Percentiles rank a stretch among this genome's conserved stretches.
Evolutionary conservation across 2,329 filamentous ascomycete genomes (phyloP).

Genomic region (Colletotrichum sidae): DNA sequence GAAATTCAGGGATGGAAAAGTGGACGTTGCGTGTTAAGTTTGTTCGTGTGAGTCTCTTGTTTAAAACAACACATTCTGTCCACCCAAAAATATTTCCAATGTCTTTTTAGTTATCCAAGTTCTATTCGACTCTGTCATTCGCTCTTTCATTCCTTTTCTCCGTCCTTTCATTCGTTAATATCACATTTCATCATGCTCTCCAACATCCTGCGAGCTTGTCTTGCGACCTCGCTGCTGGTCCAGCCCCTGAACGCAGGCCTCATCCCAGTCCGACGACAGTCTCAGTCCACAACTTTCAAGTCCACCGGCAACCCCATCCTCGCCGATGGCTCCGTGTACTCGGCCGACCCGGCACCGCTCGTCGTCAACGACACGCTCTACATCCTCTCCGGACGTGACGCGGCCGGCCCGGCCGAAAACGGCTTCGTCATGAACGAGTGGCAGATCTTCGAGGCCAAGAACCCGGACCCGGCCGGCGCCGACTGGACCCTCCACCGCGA

Average conservation of each 20-base stretch:
- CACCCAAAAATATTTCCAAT: neutral
- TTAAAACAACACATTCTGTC: neutral
- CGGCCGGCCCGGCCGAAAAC: conserved; percentile 44
- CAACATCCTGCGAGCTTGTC: conserved; percentile 19
- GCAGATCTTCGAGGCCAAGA: conserved; percentile 47
- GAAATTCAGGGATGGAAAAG: conserved; percentile 24
- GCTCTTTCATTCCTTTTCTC: neutral
- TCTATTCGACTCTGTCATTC: neutral
- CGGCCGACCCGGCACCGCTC: conserved; percentile 53
- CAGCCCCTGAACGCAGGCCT: conserved; percentile 20
- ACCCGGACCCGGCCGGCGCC: conserved; percentile 45
- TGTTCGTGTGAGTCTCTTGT: neutral
- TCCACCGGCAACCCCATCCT: conserved; percentile 52
- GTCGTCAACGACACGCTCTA: conserved; percentile 51
- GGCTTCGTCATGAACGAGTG: conserved; percentile 52
- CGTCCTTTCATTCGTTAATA: neutral
- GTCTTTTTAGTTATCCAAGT: too few relatives aligned
- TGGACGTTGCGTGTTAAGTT: conserved; percentile 6
- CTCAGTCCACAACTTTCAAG: conserved; percentile 40
- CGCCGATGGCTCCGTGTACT: conserved; percentile 51
- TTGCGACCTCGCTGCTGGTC: conserved; percentile 25
- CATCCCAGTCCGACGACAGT: conserved; percentile 29
- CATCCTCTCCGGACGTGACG: conserved; percentile 50
- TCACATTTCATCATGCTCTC: conserved; percentile 6
- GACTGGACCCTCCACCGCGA: conserved; percentile 48